Conservation (phyloP, 2,329 filamentous ascomycete genomes). For the Botryotinia calthae region DNA sequence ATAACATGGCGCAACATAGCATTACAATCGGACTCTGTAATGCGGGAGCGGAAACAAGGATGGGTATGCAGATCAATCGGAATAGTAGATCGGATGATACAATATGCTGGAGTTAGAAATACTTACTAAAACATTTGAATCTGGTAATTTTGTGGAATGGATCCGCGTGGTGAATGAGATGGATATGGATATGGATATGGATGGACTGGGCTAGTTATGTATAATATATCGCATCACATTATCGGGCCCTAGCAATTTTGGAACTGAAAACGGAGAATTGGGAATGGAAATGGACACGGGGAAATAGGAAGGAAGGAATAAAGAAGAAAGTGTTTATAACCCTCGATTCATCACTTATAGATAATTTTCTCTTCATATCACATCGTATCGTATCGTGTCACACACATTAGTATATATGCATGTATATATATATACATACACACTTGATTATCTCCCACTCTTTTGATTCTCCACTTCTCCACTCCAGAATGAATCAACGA, state of each 20-base stretch:
- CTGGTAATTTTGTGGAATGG: background rate
- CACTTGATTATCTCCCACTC: background rate
- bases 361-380: background rate
- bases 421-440: background rate
- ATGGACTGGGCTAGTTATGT: background rate
- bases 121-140: too few relatives aligned
- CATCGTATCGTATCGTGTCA: background rate
- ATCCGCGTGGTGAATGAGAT: background rate
- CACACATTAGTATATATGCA: background rate
- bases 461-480: background rate
- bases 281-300: background rate
- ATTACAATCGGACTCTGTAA: background rate
- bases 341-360: background rate
- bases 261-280: background rate
- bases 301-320: background rate
- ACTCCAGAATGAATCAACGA: background rate
- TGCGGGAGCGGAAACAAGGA: background rate
- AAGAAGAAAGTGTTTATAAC: background rate
- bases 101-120: background rate
- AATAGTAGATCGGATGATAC: background rate
- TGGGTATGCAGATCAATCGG: background rate
- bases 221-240: background rate
- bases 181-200: background rate
- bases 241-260: background rate
- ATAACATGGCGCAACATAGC: background rate